Evolutionary conservation across 495 filamentous ascomycete genomes (phyloP), one percentile per base, ranked within the genome.

Genomic region (Annulohypoxylon maeteangense): DNA sequence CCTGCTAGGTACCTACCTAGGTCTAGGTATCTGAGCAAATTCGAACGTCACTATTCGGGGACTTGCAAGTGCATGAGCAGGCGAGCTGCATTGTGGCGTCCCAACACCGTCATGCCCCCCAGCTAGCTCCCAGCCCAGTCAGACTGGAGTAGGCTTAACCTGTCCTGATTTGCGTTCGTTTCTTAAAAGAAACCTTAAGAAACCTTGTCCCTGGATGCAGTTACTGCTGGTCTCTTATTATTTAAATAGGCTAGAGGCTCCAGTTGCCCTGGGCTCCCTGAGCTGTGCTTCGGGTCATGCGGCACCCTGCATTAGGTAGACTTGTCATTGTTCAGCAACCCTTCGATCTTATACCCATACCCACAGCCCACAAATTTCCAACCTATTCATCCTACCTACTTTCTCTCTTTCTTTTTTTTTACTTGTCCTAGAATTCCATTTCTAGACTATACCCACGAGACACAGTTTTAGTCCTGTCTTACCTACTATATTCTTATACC

Each of bases 11-110:
- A n/a, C n/a, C n/a, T n/a, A n/a, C 22, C 16, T 50, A 44, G 3
- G 40, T 11, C 40, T 22, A 22, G 44, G 22, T 62, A 58, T n/a
- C 36, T 55, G 42, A 64, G 36, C 53, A 68, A 60, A 67, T 56
- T 50, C n/a, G 18, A 29, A 32, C 70, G 65, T 62, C 53, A 59
- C 45, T 67, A 14, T 25, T 61, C n/a, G 48, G 44, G 44, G 20
- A 57, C 23, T 38, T 72, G 70, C 59, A 40, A 64, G 70, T 59
- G 65, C 55, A 62, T 22, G 44, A 51, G 53, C 70, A 68, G 70
- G 54, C 70, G 61, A 69, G 45, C 32, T 68, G 70, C 65, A 73
- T 73, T 68, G 70, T 68, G 70, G 70, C 40, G 54, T 32, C 36
- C 42, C 47, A 68, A 42, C 67, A 55, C 61, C 65, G 65, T 68